Percentiles rank a stretch among this genome's conserved stretches.
phyloP scores from a whole-genome alignment of 768 basidiomycete species.

The Suillus discolor region DNA sequence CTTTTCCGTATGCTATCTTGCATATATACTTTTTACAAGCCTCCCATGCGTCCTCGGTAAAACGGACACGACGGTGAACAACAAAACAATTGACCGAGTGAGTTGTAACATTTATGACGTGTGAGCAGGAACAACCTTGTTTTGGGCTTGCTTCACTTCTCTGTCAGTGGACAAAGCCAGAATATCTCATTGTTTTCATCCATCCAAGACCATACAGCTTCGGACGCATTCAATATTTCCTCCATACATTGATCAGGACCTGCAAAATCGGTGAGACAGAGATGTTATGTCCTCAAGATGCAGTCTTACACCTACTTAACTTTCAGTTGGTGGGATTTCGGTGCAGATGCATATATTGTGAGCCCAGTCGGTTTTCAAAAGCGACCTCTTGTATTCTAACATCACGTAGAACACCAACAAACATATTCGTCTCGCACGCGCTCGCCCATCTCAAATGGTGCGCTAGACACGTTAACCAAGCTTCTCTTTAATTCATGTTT shows the following conservation, averaged over 20 bases:
- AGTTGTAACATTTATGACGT: constrained; percentile 27
- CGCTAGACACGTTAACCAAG: constrained; percentile 2
- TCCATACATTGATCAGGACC: constrained; percentile 92
- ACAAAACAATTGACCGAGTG: constrained; percentile 77
- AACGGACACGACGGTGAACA: constrained; percentile 56
- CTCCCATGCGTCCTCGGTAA: constrained; percentile 34
- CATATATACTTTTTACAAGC: constrained; percentile 21
- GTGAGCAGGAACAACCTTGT: constrained; percentile 2
- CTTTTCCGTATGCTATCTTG: constrained; percentile 22
- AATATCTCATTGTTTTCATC: constrained; percentile 6
- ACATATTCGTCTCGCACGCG: constrained; percentile 83
- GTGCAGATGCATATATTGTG: constrained; percentile 86
- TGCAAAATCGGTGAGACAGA: constrained; percentile 78
- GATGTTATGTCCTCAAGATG: neutral
- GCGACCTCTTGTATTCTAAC: neutral
- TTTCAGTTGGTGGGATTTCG: constrained; percentile 95
- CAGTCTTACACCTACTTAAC: constrained; percentile 6
- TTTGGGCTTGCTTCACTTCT: constrained; percentile 1
- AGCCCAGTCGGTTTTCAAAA: constrained; percentile 33
- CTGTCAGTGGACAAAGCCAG: neutral
- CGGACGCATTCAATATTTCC: constrained; percentile 87
- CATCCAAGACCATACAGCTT: constrained; percentile 64
- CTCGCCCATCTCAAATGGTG: constrained; percentile 82
- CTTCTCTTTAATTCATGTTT: constrained; percentile 4
- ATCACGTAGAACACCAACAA: constrained; percentile 86